Conservation (phyloP, 805 yeast genomes). For the Phaffomyces antillensis region DNA sequence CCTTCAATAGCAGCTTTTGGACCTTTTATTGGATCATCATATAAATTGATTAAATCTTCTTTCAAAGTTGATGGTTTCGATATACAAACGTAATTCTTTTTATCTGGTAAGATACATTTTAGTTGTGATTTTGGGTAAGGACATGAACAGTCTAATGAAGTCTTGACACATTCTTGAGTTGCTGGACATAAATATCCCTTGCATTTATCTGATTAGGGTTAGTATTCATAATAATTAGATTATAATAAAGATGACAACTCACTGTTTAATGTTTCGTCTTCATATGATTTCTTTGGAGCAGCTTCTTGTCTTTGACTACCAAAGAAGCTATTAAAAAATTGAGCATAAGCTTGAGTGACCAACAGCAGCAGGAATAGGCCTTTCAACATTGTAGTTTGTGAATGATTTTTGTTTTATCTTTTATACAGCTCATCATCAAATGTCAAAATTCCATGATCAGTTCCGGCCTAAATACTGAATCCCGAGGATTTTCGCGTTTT, state of each 20-base stretch:
- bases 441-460: neutral
- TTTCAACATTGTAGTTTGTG: no score
- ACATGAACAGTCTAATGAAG: conserved; percentile 78
- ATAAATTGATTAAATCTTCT: conserved; percentile 25
- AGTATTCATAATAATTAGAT: neutral
- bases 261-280: conserved; percentile 29
- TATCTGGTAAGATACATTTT: conserved; percentile 70
- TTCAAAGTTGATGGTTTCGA: conserved; percentile 64
- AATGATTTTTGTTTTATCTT: neutral
- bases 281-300: conserved; percentile 26
- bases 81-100: conserved; percentile 64
- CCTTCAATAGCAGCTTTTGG: conserved; percentile 40
- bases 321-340: conserved; percentile 37
- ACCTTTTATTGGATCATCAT: conserved; percentile 41
- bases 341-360: conserved; percentile 22
- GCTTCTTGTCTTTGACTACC: conserved; percentile 33
- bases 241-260: conserved; percentile 1
- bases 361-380: neutral
- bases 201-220: conserved; percentile 37
- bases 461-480: neutral
- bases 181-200: conserved; percentile 71
- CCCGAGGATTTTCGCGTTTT: neutral
- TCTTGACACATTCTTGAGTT: conserved; percentile 68
- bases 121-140: conserved; percentile 80
- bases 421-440: neutral